Evolutionary conservation across 106 monocot species (phyloP), one percentile per base, ranked within the genome.

Genomic region (Triglochin maritima): DNA sequence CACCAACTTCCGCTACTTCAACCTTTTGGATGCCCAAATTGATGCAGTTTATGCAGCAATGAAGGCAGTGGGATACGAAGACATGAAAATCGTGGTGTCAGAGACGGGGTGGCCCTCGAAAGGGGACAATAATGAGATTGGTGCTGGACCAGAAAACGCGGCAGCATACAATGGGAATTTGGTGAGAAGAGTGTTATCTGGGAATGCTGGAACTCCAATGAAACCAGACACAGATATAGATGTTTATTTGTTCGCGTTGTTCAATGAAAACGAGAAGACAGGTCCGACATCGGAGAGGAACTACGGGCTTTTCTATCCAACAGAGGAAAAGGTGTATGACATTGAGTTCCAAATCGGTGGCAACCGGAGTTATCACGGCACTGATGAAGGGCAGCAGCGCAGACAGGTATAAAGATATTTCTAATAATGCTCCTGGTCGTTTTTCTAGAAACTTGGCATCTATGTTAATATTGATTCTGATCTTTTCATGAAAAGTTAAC

Each of bases 31-130:
- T 67, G 94, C 90, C 3, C 94, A 95, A 75, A 52, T 95, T 59
- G 94, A 95, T 73, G 90, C 94, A 41, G 87, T 90, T 1, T 89
- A 70, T 53, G 75, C 82, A 16, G 94, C 90, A 47, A 79, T 87
- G 83, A 61, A 75, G 54, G 69, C 65, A 9, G 59, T 90, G 29
- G 74, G 77, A 45, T 87, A 62, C 75, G 73, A 73, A 13, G 87
- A 87, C 66, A 53, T 87, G 55, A 75, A 64, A 9, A 57, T 92
- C 0, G 92, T 88, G 3, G 69, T 92, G 2, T 83, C 87, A 6
- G 94, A 95, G 46, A 90, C 86, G 6, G 94, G 94, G 49, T 90
- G 90, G 89, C 89, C 93, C 29, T 86, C 86, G 2, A 85, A 86
- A 59, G 93, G 88, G 0, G 93, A 93, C 14, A 47, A 59, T 3